Percentiles rank a stretch among this genome's conserved stretches.
phyloP scores from a whole-genome alignment of 768 basidiomycete species.

The Hysterangium stoloniferum region DNA sequence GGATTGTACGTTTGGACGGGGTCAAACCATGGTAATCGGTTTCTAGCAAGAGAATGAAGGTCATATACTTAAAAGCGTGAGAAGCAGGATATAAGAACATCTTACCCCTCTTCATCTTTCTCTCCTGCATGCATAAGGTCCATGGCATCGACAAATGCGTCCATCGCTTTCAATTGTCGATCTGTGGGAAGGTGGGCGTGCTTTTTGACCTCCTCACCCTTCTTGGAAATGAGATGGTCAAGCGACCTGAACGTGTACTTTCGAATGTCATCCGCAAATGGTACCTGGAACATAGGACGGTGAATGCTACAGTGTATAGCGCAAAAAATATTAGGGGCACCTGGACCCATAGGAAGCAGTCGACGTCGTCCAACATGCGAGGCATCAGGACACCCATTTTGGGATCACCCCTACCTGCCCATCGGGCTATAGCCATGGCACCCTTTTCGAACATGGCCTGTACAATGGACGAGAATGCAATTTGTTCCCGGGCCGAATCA shows the following conservation, averaged over 20 bases:
- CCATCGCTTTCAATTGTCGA: slow-evolving; percentile 76
- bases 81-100: slow-evolving; percentile 5
- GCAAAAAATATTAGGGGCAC: too few relatives aligned
- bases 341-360: slow-evolving; percentile 79
- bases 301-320: background rate
- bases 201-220: slow-evolving; percentile 60
- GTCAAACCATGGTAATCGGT: slow-evolving; percentile 67
- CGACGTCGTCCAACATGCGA: slow-evolving; percentile 52
- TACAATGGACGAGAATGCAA: slow-evolving; percentile 80
- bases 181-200: slow-evolving; percentile 82
- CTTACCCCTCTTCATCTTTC: slow-evolving; percentile 68
- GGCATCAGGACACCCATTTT: slow-evolving; percentile 80
- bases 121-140: slow-evolving; percentile 74
- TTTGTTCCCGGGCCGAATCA: slow-evolving; percentile 56
- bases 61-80: slow-evolving; percentile 1
- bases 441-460: slow-evolving; percentile 67
- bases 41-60: slow-evolving; percentile 30
- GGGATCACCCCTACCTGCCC: slow-evolving; percentile 74
- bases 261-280: slow-evolving; percentile 91
- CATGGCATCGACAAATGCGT: slow-evolving; percentile 80
- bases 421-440: slow-evolving; percentile 73
- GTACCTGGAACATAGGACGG: slow-evolving; percentile 52
- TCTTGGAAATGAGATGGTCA: slow-evolving; percentile 61
- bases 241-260: slow-evolving; percentile 83
- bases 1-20: slow-evolving; percentile 78